Percentiles rank a stretch among this genome's conserved stretches.
Evolutionary conservation across 2,329 filamentous ascomycete genomes (phyloP).

Genomic region (Colletotrichum salicis): DNA sequence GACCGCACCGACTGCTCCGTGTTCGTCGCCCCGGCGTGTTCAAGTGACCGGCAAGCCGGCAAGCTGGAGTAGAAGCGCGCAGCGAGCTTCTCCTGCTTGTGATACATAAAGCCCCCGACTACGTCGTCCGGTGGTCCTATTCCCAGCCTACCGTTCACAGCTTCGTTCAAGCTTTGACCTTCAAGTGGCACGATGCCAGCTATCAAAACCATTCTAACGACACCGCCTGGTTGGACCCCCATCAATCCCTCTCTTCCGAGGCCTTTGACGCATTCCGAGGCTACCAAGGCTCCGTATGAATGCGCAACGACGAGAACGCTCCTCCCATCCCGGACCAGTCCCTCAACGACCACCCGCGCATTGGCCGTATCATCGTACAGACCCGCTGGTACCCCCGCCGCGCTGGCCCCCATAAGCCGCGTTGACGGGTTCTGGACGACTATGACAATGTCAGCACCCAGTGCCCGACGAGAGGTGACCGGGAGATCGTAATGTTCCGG

Average conservation of each 20-base stretch:
- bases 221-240: not conserved
- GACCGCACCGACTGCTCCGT: too few relatives aligned
- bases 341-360: too few relatives aligned
- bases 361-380: too few relatives aligned
- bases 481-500: too few relatives aligned
- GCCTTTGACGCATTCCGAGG: not conserved
- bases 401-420: too few relatives aligned
- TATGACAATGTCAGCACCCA: not conserved
- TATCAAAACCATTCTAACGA: constrained; percentile 23
- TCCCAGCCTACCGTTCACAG: not conserved
- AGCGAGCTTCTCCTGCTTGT: constrained; percentile 2
- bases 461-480: too few relatives aligned
- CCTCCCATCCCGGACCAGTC: too few relatives aligned
- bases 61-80: not conserved
- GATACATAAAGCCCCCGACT: not conserved
- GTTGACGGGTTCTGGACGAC: too few relatives aligned
- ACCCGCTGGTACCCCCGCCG: too few relatives aligned
- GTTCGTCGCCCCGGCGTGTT: too few relatives aligned
- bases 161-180: constrained; percentile 1
- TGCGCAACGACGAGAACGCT: too few relatives aligned
- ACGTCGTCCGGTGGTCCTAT: not conserved
- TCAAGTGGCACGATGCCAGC: constrained; percentile 14
- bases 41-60: not conserved
- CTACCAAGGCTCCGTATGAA: too few relatives aligned
- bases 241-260: constrained; percentile 5